Base-by-base conservation (phyloP, 2,329 filamentous ascomycete genomes). In the Elsinoe necatrix region DNA sequence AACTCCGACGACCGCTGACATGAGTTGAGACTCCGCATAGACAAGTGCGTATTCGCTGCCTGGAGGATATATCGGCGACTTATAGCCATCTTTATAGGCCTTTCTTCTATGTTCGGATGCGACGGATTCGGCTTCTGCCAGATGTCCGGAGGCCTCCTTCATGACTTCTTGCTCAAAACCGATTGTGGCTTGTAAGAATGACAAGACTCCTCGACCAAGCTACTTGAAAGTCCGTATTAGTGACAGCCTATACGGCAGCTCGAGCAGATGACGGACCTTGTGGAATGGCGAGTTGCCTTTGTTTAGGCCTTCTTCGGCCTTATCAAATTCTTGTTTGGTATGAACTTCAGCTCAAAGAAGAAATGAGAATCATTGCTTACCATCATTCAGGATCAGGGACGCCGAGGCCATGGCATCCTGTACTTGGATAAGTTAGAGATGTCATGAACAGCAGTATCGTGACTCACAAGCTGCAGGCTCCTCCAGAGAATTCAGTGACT, bases 81-180 rank as follows among this genome's bases (percentile, higher is more conserved):
- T 77, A 63, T 77, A 81, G 4, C 75, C 72, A 16, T 85, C 83
- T 62, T 83, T 84, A 65, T 89, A 80, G 1, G 87, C 87, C 67
- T 82, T 83, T 65, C 85, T 84, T 70, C 89, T 84, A 63, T 95
- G 88, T 54, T 83, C 80, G 75, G 83, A 86, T 3, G 91, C 87
- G 54, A 81, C 79, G 27, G 80, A 82, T 72, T 97, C 92, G 57
- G 89, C 89, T 43, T 86, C 82, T 52, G 78, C 79, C 23, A 98
- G 77, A 50, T 82, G 80, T 23, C 82, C 79, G 12, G 83, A 82
- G 20, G 93, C 89, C 80, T 95, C 84, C 57, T 82, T 83, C 86
- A 97, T 93, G 62, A 95, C 79, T 2, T 93, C 84, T 70, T 95
- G 91, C 72, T 97, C 93, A 65, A 95, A 93, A 1, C 91, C 91